Conservation (phyloP, 306 rosid species). For the Psophocarpus tetragonolobus region DNA sequence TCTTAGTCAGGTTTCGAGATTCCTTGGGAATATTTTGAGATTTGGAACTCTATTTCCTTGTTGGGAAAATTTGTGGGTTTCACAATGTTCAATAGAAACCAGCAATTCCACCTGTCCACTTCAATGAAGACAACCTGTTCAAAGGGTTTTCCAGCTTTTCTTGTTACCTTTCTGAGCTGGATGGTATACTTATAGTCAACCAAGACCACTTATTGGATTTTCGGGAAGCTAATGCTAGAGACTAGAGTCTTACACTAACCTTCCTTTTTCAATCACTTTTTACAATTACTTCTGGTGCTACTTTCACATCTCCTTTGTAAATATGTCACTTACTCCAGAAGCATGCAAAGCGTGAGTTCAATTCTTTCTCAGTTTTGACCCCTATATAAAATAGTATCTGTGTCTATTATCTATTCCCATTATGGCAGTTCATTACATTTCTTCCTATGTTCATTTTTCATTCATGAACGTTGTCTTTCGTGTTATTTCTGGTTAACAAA, state of each 20-base stretch:
- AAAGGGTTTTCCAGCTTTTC: constrained; percentile 49
- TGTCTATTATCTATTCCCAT: constrained; percentile 21
- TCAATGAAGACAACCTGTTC: constrained; percentile 57
- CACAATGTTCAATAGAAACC: constrained; percentile 45
- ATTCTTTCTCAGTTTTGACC: constrained; percentile 30
- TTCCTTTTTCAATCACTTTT: constrained; percentile 23
- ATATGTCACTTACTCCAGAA: constrained; percentile 31
- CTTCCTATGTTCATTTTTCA: constrained; percentile 9
- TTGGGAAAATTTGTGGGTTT: constrained; percentile 37
- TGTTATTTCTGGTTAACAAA: not conserved
- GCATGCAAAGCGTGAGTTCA: constrained; percentile 34
- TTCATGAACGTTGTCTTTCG: not conserved
- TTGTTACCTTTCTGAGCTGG: constrained; percentile 44
- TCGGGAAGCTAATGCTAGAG: constrained; percentile 31
- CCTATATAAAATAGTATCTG: constrained; percentile 35
- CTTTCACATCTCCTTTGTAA: constrained; percentile 31
- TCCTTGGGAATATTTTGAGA: constrained; percentile 69
- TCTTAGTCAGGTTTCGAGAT: constrained; percentile 42
- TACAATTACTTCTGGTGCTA: not conserved
- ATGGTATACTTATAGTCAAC: constrained; percentile 32
- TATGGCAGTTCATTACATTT: constrained; percentile 14
- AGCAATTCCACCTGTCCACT: constrained; percentile 48
- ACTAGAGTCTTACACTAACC: constrained; percentile 15
- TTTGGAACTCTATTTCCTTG: constrained; percentile 45
- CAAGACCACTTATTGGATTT: constrained; percentile 22